These are phyloP conservation scores for Fibroporia radiculosa DNA, from an alignment of 768 basidiomycete species.

Conservation along the genomic window DNA sequence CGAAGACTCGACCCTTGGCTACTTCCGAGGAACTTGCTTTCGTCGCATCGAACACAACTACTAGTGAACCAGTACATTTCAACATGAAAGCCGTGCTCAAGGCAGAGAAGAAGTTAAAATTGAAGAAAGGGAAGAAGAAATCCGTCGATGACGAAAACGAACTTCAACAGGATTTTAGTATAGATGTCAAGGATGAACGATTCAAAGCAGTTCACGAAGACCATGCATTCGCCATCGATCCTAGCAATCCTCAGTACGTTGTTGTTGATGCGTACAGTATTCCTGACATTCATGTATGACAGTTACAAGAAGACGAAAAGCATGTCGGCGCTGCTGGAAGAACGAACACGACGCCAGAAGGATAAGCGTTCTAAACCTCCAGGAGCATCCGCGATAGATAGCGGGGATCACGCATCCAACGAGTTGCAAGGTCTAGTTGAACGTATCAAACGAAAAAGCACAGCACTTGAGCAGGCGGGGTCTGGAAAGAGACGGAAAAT, in stretches of 20 bases:
- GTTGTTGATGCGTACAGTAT: background rate
- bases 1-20: constrained; percentile 23
- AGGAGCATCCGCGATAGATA: background rate
- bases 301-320: constrained; percentile 92
- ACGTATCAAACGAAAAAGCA: constrained; percentile 79
- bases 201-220: constrained; percentile 87
- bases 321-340: constrained; percentile 81
- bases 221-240: constrained; percentile 91
- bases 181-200: constrained; percentile 82
- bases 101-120: constrained; percentile 64
- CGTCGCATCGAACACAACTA: constrained; percentile 44
- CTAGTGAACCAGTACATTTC: constrained; percentile 68
- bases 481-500: constrained; percentile 35
- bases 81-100: constrained; percentile 84
- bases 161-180: constrained; percentile 70
- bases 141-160: constrained; percentile 53
- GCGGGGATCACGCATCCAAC: constrained; percentile 3
- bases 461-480: constrained; percentile 18
- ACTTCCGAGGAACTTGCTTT: constrained; percentile 63
- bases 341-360: constrained; percentile 63
- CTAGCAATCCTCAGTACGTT: constrained; percentile 87
- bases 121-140: constrained; percentile 34
- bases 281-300: constrained; percentile 5
- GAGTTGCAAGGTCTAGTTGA: constrained; percentile 64
- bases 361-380: constrained; percentile 14